Conservation (phyloP, 1,284 basidiomycete species). For the Mycena citricolor region DNA sequence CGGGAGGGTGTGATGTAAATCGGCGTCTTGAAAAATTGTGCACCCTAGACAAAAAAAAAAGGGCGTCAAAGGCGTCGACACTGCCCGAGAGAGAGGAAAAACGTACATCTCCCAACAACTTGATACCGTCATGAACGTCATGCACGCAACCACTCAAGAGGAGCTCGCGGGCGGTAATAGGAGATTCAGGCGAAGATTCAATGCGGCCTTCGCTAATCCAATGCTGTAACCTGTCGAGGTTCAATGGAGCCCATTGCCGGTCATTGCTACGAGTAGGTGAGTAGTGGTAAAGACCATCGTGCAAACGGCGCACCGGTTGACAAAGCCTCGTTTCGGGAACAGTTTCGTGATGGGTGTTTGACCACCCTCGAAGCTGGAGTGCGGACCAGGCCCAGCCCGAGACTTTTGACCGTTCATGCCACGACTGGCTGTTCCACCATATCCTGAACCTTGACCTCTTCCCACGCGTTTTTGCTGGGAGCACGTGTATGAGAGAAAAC, state of each 20-base stretch:
- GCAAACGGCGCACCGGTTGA: constrained; percentile 72
- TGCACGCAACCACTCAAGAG: constrained; percentile 87
- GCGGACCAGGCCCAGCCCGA: constrained; percentile 87
- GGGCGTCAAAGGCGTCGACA: constrained; percentile 2
- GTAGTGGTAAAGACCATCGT: constrained; percentile 2
- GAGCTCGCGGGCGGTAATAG: constrained; percentile 89
- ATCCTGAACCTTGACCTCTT: constrained; percentile 87
- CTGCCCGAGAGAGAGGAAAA: constrained; percentile 1
- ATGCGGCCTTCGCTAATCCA: constrained; percentile 90
- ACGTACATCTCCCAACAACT: constrained; percentile 83
- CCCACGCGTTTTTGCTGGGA: constrained; percentile 89
- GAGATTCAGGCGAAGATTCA: constrained; percentile 72
- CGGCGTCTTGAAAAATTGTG: constrained; percentile 65
- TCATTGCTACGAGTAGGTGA: constrained; percentile 48
- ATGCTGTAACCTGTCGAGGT: constrained; percentile 84
- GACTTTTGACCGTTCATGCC: constrained; percentile 98
- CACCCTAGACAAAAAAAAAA: constrained; percentile 47
- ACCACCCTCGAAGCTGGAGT: constrained; percentile 89
- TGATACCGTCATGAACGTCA: constrained; percentile 86
- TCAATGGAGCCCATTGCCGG: constrained; percentile 81
- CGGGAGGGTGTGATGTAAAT: constrained; percentile 84
- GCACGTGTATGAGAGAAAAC: constrained; percentile 9
- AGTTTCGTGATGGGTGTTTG: constrained; percentile 92
- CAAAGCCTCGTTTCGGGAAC: constrained; percentile 93
- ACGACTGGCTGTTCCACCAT: constrained; percentile 89